These are phyloP conservation scores for Beauveria medogensis DNA, from an alignment of 2,329 filamentous ascomycete species.

Conservation along the genomic window DNA sequence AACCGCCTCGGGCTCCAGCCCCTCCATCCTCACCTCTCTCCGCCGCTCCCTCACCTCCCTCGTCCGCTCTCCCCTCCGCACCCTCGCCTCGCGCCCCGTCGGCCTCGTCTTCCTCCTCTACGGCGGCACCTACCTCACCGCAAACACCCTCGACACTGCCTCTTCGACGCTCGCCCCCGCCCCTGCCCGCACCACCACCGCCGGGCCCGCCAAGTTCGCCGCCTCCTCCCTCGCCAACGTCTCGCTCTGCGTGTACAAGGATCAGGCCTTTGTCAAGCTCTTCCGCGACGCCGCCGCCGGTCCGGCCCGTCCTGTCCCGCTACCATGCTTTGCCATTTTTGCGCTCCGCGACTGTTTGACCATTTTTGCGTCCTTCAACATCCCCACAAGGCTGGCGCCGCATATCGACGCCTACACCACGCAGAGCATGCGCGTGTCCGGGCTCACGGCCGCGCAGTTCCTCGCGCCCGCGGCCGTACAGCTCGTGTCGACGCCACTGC, in stretches of 20 bases:
- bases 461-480: constrained; percentile 72
- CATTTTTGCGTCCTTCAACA: constrained; percentile 87
- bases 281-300: constrained; percentile 56
- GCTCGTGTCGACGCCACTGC: constrained; percentile 71
- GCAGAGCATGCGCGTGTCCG: constrained; percentile 35
- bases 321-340: constrained; percentile 70
- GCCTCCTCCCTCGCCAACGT: constrained; percentile 78
- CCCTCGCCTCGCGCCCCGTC: constrained; percentile 59
- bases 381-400: constrained; percentile 72
- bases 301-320: constrained; percentile 49
- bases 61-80: constrained; percentile 48
- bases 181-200: constrained; percentile 55
- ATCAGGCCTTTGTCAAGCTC: constrained; percentile 73
- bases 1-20: constrained; percentile 62
- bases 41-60: constrained; percentile 49
- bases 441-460: constrained; percentile 68
- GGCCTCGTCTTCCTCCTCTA: constrained; percentile 68
- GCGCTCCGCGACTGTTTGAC: constrained; percentile 77
- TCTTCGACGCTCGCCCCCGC: constrained; percentile 54
- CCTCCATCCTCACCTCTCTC: constrained; percentile 50
- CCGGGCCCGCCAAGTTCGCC: constrained; percentile 72
- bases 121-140: constrained; percentile 80
- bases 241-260: constrained; percentile 80
- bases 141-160: constrained; percentile 78
- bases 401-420: constrained; percentile 39